A percentile compares a stretch with the other conserved stretches of the same genome.
phyloP scores from a whole-genome alignment of 371 early-diverging fungal species.

The Phascolomyces articulosus region DNA sequence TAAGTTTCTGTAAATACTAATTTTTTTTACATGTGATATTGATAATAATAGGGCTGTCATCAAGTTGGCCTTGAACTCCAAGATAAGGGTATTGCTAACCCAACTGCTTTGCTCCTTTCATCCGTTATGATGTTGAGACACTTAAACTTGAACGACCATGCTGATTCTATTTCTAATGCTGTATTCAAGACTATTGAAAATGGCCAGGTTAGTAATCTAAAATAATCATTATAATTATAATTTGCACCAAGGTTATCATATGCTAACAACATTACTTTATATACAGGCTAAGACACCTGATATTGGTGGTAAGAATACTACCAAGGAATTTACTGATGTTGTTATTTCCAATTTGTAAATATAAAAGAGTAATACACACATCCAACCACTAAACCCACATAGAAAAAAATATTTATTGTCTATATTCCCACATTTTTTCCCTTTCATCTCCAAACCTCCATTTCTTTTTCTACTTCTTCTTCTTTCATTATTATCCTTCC shows the following conservation, averaged over 20 bases:
- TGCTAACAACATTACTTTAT: no score
- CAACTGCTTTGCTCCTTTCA: slow-evolving; percentile 93
- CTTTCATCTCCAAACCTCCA: background rate
- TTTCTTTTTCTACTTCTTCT: background rate
- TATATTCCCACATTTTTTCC: background rate
- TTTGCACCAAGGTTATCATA: no score
- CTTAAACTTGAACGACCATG: slow-evolving; percentile 80
- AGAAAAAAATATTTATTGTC: background rate
- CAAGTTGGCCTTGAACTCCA: slow-evolving; percentile 93
- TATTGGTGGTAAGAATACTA: slow-evolving; percentile 58
- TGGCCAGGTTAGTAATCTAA: slow-evolving; percentile 34
- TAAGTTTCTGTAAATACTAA: no score
- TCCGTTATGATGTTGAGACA: slow-evolving; percentile 97
- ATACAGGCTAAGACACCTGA: slow-evolving; percentile 36
- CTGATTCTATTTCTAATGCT: slow-evolving; percentile 83
- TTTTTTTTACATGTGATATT: background rate
- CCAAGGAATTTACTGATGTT: slow-evolving; percentile 90
- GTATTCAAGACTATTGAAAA: slow-evolving; percentile 79
- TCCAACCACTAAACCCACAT: no score
- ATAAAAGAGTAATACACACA: background rate
- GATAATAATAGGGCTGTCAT: slow-evolving; percentile 73
- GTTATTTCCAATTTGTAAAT: slow-evolving; percentile 70
- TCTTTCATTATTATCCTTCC: background rate
- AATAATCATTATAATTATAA: background rate
- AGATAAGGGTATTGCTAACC: slow-evolving; percentile 90